These are phyloP conservation scores for Scheffersomyces coipomensis DNA, from an alignment of 805 yeast genomes.

Conservation along the genomic window DNA sequence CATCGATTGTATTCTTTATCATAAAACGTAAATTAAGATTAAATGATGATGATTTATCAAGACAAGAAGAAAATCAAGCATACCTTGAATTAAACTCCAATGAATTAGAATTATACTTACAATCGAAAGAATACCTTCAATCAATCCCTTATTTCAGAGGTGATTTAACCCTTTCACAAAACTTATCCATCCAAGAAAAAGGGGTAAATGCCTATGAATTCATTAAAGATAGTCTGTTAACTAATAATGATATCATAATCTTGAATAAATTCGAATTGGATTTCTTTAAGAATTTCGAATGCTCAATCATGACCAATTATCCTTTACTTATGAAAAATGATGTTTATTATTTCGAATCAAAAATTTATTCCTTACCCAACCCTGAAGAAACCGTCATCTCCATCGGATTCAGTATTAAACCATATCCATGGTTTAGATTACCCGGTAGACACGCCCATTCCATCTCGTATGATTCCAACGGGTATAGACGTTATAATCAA, in stretches of 20 bases:
- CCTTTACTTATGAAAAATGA: slow-evolving; percentile 83
- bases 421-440: slow-evolving; percentile 89
- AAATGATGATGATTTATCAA: slow-evolving; percentile 54
- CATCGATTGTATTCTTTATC: slow-evolving; percentile 5
- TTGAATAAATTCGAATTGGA: slow-evolving; percentile 63
- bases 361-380: slow-evolving; percentile 68
- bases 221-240: slow-evolving; percentile 52
- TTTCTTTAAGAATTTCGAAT: slow-evolving; percentile 57
- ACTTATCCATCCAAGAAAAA: slow-evolving; percentile 73
- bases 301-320: slow-evolving; percentile 73
- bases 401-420: slow-evolving; percentile 79
- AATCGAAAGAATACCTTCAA: slow-evolving; percentile 50
- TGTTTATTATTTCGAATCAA: slow-evolving; percentile 86
- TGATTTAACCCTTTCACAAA: slow-evolving; percentile 55
- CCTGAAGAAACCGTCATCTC: slow-evolving; percentile 58
- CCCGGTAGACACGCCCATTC: slow-evolving; percentile 92
- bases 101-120: slow-evolving; percentile 69
- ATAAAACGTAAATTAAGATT: slow-evolving; percentile 11
- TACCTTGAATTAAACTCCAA: slow-evolving; percentile 61
- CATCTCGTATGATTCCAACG: slow-evolving; percentile 83
- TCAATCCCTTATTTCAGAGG: slow-evolving; percentile 38
- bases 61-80: slow-evolving; percentile 58
- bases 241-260: slow-evolving; percentile 57
- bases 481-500: slow-evolving; percentile 75
- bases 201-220: slow-evolving; percentile 93